Percentiles rank a stretch among this genome's conserved stretches.
phyloP scores from a whole-genome alignment of 345 rosid genomes.

The Citrus sp. region DNA sequence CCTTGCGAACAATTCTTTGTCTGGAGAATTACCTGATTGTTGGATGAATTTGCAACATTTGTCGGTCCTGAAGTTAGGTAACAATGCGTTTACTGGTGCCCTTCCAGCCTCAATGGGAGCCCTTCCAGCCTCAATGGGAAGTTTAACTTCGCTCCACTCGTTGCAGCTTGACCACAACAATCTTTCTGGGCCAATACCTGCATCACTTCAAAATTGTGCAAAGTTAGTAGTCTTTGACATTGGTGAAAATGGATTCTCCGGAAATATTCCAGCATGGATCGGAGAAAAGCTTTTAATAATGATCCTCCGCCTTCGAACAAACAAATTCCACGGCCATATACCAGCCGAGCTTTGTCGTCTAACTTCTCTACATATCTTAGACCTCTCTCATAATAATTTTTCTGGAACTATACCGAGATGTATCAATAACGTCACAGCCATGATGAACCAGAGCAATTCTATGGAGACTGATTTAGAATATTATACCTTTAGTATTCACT shows the following conservation, averaged over 20 bases:
- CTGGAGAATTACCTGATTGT: slow-evolving; percentile 30
- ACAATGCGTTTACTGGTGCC: slow-evolving; percentile 3
- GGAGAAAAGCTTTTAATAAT: not conserved
- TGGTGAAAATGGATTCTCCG: not conserved
- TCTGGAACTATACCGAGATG: no score
- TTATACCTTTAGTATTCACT: no score
- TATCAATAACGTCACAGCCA: no score
- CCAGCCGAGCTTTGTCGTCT: slow-evolving; percentile 3
- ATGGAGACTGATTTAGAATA: no score
- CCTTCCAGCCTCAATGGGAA: not conserved
- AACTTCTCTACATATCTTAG: no score
- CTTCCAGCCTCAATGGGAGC: not conserved
- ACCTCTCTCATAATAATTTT: no score
- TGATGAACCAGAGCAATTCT: no score
- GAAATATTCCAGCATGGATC: slow-evolving; percentile 5
- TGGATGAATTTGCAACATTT: not conserved
- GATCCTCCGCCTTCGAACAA: slow-evolving; percentile 10
- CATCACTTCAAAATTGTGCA: not conserved
- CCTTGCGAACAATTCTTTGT: slow-evolving; percentile 12
- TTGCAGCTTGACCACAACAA: not conserved
- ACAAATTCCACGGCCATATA: slow-evolving; percentile 14
- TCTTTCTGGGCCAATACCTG: not conserved
- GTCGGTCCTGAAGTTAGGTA: not conserved
- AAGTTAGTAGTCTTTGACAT: not conserved
- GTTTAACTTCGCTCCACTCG: not conserved